Evolutionary conservation across 805 yeast genomes (phyloP), one percentile per base, ranked within the genome.

Genomic region (Hemisphaericaspora nanyangensis): DNA sequence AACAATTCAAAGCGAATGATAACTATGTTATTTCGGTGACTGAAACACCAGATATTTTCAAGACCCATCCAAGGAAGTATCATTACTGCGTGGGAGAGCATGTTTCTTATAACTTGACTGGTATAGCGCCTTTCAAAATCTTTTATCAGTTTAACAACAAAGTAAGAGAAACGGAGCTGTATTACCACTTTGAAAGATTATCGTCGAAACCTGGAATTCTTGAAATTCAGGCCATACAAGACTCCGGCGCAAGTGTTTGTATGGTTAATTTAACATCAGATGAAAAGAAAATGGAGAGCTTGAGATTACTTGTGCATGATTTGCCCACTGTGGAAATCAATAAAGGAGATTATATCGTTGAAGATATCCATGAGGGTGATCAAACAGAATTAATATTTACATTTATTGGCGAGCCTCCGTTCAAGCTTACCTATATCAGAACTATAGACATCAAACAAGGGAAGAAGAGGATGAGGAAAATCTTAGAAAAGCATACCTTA

Each of bases 1-100:
- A 63, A 18, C 63, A 66, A 5, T 63, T 76, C 40, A 55, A 58
- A 2, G 40, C 44, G 3, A 45, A 51, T 15, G 64, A 77, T 38
- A 65, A 62, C 35, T 70, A 76, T 18, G 61, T 69, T 12, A 70
- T 90, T 34, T 72, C 79, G 1, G 79, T 90, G 6, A 80, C 91
- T 2, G 90, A 85, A 48, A 80, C 81, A 7, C 96, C 97, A 7
- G 74, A 77, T 45, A 80, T 90, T 6, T 63, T 61, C 41, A 59
- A 72, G 29, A 34, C 52, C 50, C 32, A 34, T 35, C 2, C 31
- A 11, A 12, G 7, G 2, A 43, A 44, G 25, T 4, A 18, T 11
- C 76, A 83, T 51, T 83, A 80, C 53, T 93, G 99, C 73, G 95
- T 91, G 19, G 99, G 99, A 8, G 98, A 91, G 45, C 83, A 85